phyloP scores from a whole-genome alignment of 1,139 yeast genomes.

The Yamadazyma spencermartinsiae region DNA sequence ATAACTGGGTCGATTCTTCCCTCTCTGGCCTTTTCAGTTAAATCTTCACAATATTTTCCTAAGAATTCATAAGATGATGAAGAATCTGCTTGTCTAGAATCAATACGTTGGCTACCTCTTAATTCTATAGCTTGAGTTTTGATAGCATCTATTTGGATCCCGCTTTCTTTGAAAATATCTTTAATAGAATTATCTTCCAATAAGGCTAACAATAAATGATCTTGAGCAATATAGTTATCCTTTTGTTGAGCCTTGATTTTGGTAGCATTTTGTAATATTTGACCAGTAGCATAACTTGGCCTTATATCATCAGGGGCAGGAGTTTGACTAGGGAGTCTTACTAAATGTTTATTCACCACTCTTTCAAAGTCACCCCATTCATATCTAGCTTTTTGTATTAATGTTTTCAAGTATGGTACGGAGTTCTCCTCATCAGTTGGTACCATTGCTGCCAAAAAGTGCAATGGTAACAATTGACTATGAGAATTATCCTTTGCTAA shows the following conservation, averaged over 20 bases:
- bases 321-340: constrained; percentile 79
- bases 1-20: constrained; percentile 98
- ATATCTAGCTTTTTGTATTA: constrained; percentile 82
- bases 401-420: constrained; percentile 74
- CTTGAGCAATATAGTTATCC: constrained; percentile 91
- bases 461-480: constrained; percentile 81
- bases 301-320: constrained; percentile 83
- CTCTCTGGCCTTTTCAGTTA: constrained; percentile 89
- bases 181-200: constrained; percentile 75
- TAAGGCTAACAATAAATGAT: constrained; percentile 83
- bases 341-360: constrained; percentile 75
- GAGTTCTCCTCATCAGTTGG: constrained; percentile 71
- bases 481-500: constrained; percentile 84
- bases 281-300: constrained; percentile 70
- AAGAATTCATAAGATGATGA: constrained; percentile 81
- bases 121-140: constrained; percentile 80
- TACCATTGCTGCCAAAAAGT: constrained; percentile 88
- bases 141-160: constrained; percentile 67
- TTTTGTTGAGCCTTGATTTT: constrained; percentile 85
- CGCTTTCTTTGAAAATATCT: constrained; percentile 71
- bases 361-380: constrained; percentile 85
- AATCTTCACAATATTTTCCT: constrained; percentile 85
- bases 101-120: constrained; percentile 91
- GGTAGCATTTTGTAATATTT: constrained; percentile 65
- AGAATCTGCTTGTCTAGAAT: constrained; percentile 91